Conservation (phyloP, 2,329 filamentous ascomycete species). For the Chaetothyriales sp. region DNA sequence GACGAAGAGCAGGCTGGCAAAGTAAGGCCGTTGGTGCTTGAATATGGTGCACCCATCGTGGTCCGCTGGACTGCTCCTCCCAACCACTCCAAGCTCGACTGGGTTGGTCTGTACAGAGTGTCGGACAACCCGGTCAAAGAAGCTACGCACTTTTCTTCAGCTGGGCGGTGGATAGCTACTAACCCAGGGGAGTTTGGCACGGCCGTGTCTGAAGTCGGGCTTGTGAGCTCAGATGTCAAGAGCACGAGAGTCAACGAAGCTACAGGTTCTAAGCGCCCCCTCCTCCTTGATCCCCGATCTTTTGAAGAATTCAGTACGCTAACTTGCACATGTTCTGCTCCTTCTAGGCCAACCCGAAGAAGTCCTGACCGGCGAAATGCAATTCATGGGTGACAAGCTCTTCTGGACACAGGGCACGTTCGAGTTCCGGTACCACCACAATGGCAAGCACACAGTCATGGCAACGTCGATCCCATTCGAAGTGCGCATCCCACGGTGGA, state of each 20-base stretch:
- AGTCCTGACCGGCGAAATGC: constrained; percentile 61
- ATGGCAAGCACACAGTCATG: constrained; percentile 85
- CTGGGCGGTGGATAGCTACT: constrained; percentile 79
- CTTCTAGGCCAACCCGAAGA: constrained; percentile 24
- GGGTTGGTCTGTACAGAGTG: constrained; percentile 93
- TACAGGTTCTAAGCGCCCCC: background rate
- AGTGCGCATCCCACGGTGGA: constrained; percentile 63
- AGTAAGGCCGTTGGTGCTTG: constrained; percentile 61
- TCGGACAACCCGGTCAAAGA: constrained; percentile 83
- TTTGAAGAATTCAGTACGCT: background rate
- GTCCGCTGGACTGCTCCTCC: constrained; percentile 81
- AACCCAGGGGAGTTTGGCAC: constrained; percentile 63
- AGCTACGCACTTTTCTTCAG: constrained; percentile 65
- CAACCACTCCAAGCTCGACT: constrained; percentile 80
- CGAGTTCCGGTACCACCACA: constrained; percentile 93
- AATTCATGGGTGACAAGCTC: constrained; percentile 81
- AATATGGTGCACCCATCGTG: constrained; percentile 79
- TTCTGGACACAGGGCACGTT: constrained; percentile 97
- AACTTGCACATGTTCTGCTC: background rate
- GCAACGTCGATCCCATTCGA: constrained; percentile 87
- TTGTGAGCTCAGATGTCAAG: constrained; percentile 53
- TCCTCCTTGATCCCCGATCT: background rate
- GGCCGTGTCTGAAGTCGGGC: constrained; percentile 57
- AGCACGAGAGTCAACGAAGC: constrained; percentile 36
- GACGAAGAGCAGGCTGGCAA: constrained; percentile 43